Evolutionary conservation across 495 filamentous ascomycete genomes (phyloP).

Genomic region (Penicillium egyptiacum): DNA sequence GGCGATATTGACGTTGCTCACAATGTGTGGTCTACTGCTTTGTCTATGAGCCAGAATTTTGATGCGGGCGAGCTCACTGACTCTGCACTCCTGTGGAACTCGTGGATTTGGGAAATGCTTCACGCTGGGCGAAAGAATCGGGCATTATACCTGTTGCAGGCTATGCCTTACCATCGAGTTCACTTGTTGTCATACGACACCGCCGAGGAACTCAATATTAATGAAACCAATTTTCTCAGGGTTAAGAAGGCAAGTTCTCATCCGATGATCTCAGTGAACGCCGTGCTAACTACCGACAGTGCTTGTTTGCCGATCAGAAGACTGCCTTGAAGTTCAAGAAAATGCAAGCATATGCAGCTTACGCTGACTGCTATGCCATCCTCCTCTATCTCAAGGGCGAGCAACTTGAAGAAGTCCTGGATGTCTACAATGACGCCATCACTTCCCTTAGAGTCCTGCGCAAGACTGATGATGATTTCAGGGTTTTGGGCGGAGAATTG

Average conservation of each 20-base stretch:
- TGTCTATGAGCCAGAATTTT: slow-evolving; percentile 54
- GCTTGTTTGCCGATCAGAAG: slow-evolving; percentile 57
- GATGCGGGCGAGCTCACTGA: slow-evolving; percentile 39
- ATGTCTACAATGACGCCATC: slow-evolving; percentile 52
- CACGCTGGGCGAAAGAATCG: slow-evolving; percentile 42
- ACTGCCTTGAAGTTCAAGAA: slow-evolving; percentile 52
- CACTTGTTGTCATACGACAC: slow-evolving; percentile 25
- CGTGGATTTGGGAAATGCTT: slow-evolving; percentile 71
- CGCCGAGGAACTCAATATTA: slow-evolving; percentile 23
- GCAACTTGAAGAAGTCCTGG: slow-evolving; percentile 38
- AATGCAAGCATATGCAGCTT: slow-evolving; percentile 46
- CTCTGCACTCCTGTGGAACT: slow-evolving; percentile 61
- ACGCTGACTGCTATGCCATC: slow-evolving; percentile 61
- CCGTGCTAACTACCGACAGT: slow-evolving; percentile 36
- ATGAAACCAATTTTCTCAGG: slow-evolving; percentile 52
- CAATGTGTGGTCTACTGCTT: slow-evolving; percentile 64
- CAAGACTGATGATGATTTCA: slow-evolving; percentile 32
- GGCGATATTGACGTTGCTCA: slow-evolving; percentile 54
- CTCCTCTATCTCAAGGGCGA: slow-evolving; percentile 59
- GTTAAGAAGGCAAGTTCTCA: slow-evolving; percentile 44
- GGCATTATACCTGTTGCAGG: slow-evolving; percentile 50
- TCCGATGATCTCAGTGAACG: background rate
- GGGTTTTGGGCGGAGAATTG: slow-evolving; percentile 47
- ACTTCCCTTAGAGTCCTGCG: slow-evolving; percentile 36
- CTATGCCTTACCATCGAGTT: slow-evolving; percentile 36